phyloP scores from a whole-genome alignment of 495 filamentous ascomycete species.

The Penicillium canariense region DNA sequence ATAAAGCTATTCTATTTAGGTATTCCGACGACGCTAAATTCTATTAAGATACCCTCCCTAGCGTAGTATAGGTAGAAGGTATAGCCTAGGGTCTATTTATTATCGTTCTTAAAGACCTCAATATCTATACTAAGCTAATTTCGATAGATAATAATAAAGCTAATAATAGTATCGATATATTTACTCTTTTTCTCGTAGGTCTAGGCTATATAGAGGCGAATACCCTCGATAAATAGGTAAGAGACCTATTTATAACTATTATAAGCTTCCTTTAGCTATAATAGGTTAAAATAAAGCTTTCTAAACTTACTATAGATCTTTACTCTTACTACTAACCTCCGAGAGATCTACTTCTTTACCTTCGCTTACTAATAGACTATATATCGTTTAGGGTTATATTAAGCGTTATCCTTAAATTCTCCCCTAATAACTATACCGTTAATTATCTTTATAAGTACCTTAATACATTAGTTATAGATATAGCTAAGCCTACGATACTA shows the following conservation, averaged over 20 bases:
- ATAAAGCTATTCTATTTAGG: conserved; percentile 7
- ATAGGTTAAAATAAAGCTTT: conserved; percentile 2
- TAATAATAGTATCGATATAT: background rate
- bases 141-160: background rate
- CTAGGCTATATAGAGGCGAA: background rate
- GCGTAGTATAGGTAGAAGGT: background rate
- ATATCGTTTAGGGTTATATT: background rate
- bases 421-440: background rate
- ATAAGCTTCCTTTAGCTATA: background rate
- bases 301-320: background rate
- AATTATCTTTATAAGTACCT: background rate
- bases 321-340: background rate
- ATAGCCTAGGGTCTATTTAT: background rate
- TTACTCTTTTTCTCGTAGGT: background rate
- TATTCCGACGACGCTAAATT: background rate
- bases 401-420: background rate
- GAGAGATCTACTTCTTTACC: background rate
- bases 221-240: conserved; percentile 11
- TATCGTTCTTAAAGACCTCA: conserved; percentile 2
- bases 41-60: background rate
- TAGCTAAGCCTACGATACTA: background rate
- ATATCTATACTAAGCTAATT: conserved; percentile 4
- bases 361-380: background rate
- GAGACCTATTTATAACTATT: conserved; percentile 4
- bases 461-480: background rate